Conservation (phyloP, 495 filamentous ascomycete species). For the Talaromyces wortmannii region DNA sequence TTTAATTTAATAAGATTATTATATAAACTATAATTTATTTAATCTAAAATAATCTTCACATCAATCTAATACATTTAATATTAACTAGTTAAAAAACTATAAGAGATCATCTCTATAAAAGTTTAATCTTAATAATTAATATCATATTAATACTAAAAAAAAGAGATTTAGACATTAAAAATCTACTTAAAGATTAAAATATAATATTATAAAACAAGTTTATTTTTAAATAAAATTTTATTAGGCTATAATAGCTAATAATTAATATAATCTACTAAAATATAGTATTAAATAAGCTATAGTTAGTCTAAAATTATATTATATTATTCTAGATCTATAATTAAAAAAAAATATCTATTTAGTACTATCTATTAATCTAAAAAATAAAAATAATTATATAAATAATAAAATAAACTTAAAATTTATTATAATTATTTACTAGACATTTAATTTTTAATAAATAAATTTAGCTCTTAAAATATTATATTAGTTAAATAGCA, state of each 20-base stretch:
- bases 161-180: too few relatives aligned
- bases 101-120: too few relatives aligned
- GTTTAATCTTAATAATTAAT: too few relatives aligned
- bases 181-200: background rate
- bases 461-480: background rate
- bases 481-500: background rate
- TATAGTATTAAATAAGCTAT: background rate
- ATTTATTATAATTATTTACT: background rate
- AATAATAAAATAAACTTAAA: background rate
- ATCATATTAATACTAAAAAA: too few relatives aligned
- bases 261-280: background rate
- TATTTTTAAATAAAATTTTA: background rate
- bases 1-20: too few relatives aligned
- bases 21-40: too few relatives aligned
- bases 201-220: background rate
- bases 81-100: too few relatives aligned
- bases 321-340: background rate
- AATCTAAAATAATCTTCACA: too few relatives aligned
- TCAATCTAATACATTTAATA: too few relatives aligned
- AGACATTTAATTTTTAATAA: background rate
- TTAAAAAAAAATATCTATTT: background rate
- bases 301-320: background rate
- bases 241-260: background rate
- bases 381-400: background rate
- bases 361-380: background rate